Conservation (phyloP, 1,139 yeast species). For the Yamadazyma buinensis region DNA sequence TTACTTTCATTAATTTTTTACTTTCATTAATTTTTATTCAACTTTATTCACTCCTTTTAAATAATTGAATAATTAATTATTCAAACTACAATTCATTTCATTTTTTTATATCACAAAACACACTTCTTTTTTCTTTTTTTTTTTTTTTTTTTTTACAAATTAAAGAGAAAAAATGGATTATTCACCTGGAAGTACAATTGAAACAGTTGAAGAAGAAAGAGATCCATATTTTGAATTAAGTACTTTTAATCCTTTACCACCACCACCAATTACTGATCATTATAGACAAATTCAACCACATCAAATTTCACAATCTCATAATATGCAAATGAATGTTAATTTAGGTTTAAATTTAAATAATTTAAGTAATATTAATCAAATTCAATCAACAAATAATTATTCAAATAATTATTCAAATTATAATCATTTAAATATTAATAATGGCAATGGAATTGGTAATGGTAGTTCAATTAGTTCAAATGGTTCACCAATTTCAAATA, state of each 20-base stretch:
- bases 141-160: too few relatives aligned
- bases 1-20: too few relatives aligned
- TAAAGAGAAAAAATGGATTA: constrained; percentile 8
- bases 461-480: background rate
- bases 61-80: too few relatives aligned
- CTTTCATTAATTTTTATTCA: too few relatives aligned
- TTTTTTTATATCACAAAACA: too few relatives aligned
- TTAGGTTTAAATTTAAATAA: background rate
- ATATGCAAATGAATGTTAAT: constrained; percentile 3
- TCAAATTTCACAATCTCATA: constrained; percentile 16
- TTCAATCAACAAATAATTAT: background rate
- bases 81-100: too few relatives aligned
- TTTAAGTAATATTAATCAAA: background rate
- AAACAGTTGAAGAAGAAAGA: constrained; percentile 14
- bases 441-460: background rate
- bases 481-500: constrained; percentile 7
- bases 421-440: background rate
- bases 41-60: too few relatives aligned
- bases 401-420: background rate
- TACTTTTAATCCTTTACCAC: constrained; percentile 10
- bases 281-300: constrained; percentile 4
- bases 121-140: too few relatives aligned
- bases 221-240: constrained; percentile 7
- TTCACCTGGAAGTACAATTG: constrained; percentile 14
- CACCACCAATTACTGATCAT: constrained; percentile 18